Evolutionary conservation across 2,329 filamentous ascomycete genomes (phyloP), one percentile per base, ranked within the genome.

Genomic region (Teratosphaeria zuluensis): DNA sequence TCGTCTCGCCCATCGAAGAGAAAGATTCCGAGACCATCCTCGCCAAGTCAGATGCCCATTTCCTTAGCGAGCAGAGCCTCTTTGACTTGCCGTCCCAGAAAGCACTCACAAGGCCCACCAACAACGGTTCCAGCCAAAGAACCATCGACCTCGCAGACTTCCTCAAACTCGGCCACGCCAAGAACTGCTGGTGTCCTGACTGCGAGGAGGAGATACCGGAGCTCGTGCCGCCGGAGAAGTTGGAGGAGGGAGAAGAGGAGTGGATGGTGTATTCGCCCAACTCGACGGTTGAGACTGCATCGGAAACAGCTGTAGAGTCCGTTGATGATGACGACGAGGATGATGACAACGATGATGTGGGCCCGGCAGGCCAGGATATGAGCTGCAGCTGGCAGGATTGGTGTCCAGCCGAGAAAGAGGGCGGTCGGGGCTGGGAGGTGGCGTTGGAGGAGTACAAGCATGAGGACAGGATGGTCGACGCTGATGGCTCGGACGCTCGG

Each of bases 121-220:
- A 58, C 5, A 21, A 32, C 16, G 6, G 4, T 6, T 53, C 52
- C 31, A 9, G 32, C 16, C 52, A 28, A n/a, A 64, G 60, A 56
- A 53, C 60, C n/a, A 64, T 64, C 53, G 65, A 68, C 51, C 59
- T 69, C 31, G 63, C 63, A 11, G 63, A 61, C 12, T 69, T 70
- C 57, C 58, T 69, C 32, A 63, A 64, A 24, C 61, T 66, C 61
- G 68, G 67, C n/a, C 68, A 70, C 42, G 67, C 63, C 3, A 61
- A 64, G 58, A 62, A 66, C 24, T 70, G 68, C 63, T 67, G 65
- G 65, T 69, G 68, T 56, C 53, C 32, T 14, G 65, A 63, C 57
- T 68, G 65, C 58, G 30, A 54, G 6, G 58, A 59, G 14, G 62
- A 67, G 33, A 55, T 57, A 28, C 64, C 64, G 4, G 62, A 64